These are phyloP conservation scores for Diaporthe sp. DNA, from an alignment of 2,329 filamentous ascomycete genomes.

Conservation along the genomic window DNA sequence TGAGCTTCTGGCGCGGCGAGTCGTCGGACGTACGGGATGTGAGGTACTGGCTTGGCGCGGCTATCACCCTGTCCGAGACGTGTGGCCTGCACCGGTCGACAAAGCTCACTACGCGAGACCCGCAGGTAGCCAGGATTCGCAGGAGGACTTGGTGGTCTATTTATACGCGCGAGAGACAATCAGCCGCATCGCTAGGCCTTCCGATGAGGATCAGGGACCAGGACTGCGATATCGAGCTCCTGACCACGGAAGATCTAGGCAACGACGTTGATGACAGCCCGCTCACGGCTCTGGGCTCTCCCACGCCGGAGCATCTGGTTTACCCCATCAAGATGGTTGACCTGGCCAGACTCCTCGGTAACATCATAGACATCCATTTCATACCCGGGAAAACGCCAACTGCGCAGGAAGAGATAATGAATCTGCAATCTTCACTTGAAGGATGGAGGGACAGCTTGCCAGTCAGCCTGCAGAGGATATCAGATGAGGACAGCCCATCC, in stretches of 20 bases:
- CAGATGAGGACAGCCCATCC: constrained; percentile 52
- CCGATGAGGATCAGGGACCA: constrained; percentile 56
- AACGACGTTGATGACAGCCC: constrained; percentile 46
- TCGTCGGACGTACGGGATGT: constrained; percentile 39
- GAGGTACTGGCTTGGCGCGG: constrained; percentile 41
- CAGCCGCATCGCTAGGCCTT: constrained; percentile 53
- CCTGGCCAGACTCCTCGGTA: constrained; percentile 51
- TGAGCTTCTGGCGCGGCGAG: constrained; percentile 42
- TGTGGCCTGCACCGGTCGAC: constrained; percentile 38
- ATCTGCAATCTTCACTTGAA: constrained; percentile 50
- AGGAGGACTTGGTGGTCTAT: constrained; percentile 2
- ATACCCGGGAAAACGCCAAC: constrained; percentile 51
- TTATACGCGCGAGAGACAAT: constrained; percentile 55
- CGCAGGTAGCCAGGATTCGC: constrained; percentile 44
- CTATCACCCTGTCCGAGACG: constrained; percentile 37
- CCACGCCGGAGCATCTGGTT: constrained; percentile 51
- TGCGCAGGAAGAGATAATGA: constrained; percentile 47
- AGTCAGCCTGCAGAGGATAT: constrained; percentile 47
- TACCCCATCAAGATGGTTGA: constrained; percentile 57
- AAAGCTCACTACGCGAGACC: constrained; percentile 43
- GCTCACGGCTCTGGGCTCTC: constrained; percentile 49
- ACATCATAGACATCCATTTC: constrained; percentile 54
- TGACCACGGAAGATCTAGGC: constrained; percentile 50
- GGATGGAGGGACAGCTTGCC: constrained; percentile 53
- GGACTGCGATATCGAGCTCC: constrained; percentile 55